These are phyloP conservation scores for Paraurostyla sp. DNA, from an alignment of 73 alveolate genomes.

Conservation along the genomic window DNA sequence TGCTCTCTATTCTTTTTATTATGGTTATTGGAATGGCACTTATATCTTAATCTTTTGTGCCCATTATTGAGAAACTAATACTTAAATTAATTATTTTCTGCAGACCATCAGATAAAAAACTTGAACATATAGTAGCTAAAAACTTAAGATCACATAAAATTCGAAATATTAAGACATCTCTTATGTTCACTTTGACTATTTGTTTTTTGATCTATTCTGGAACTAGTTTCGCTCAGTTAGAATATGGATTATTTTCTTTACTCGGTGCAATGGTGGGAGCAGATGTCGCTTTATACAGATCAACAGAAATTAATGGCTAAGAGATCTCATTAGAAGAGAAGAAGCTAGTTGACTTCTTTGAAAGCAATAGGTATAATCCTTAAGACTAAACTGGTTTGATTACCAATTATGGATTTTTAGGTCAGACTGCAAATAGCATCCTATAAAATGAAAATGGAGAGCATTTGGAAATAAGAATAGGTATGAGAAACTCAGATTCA, in stretches of 20 bases:
- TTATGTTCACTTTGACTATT: constrained; percentile 82
- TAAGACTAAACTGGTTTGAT: background rate
- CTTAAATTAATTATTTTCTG: constrained; percentile 50
- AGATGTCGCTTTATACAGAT: constrained; percentile 27
- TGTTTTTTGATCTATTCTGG: constrained; percentile 76
- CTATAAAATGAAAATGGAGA: background rate
- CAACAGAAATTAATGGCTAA: background rate
- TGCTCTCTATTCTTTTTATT: constrained; percentile 67
- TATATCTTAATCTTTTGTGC: constrained; percentile 62
- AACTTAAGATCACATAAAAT: constrained; percentile 76
- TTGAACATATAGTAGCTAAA: constrained; percentile 69
- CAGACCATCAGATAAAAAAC: constrained; percentile 74
- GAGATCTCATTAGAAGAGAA: constrained; percentile 13
- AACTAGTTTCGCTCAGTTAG: constrained; percentile 72
- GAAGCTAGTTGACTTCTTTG: background rate
- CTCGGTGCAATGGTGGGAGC: constrained; percentile 38
- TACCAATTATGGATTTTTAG: constrained; percentile 3
- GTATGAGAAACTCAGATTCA: background rate
- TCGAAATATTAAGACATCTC: constrained; percentile 73
- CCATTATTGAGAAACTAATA: constrained; percentile 59
- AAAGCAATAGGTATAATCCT: background rate
- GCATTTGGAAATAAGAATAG: background rate
- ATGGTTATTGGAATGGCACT: constrained; percentile 77
- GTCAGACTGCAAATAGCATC: background rate
- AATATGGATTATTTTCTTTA: background rate